These are phyloP conservation scores for Aspergillus udagawae DNA, from an alignment of 2,329 filamentous ascomycete genomes.

Conservation along the genomic window DNA sequence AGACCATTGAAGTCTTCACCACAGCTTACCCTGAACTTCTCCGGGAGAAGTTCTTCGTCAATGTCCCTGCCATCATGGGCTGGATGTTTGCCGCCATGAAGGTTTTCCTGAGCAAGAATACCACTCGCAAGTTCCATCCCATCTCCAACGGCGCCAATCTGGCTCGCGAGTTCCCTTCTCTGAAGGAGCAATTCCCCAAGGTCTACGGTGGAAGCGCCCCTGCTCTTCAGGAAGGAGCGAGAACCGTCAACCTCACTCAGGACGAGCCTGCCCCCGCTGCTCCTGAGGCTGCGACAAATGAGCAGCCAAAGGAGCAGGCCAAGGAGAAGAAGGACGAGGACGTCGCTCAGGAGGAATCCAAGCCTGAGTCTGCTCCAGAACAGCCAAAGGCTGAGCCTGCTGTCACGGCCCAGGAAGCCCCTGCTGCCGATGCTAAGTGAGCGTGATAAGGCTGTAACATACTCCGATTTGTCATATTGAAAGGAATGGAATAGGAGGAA, in stretches of 20 bases:
- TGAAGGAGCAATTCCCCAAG: conserved; percentile 65
- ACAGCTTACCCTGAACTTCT: conserved; percentile 86
- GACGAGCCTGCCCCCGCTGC: conserved; percentile 16
- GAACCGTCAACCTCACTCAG: conserved; percentile 27
- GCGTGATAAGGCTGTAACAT: neutral
- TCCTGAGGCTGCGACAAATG: conserved; percentile 8
- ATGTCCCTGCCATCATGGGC: conserved; percentile 86
- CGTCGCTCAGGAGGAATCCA: conserved; percentile 9
- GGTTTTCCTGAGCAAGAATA: conserved; percentile 68
- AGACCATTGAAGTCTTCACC: conserved; percentile 77
- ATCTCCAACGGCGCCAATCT: conserved; percentile 70
- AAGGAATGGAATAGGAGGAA: conserved; percentile 9
- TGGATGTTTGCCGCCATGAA: conserved; percentile 77
- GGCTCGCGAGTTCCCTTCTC: conserved; percentile 53
- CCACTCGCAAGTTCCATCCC: conserved; percentile 74
- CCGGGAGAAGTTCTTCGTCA: conserved; percentile 91
- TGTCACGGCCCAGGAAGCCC: conserved; percentile 16
- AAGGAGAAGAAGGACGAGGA: conserved; percentile 18
- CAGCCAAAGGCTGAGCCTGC: conserved; percentile 17
- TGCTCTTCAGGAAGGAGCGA: conserved; percentile 41
- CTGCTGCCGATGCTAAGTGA: conserved; percentile 13
- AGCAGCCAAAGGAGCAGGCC: conserved; percentile 13
- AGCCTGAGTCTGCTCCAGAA: conserved; percentile 8
- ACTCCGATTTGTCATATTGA: neutral
- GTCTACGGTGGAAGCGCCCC: conserved; percentile 73